A percentile compares a stretch with the other conserved stretches of the same genome.
phyloP scores from a whole-genome alignment of 768 basidiomycete genomes.

The Russula brevipes region DNA sequence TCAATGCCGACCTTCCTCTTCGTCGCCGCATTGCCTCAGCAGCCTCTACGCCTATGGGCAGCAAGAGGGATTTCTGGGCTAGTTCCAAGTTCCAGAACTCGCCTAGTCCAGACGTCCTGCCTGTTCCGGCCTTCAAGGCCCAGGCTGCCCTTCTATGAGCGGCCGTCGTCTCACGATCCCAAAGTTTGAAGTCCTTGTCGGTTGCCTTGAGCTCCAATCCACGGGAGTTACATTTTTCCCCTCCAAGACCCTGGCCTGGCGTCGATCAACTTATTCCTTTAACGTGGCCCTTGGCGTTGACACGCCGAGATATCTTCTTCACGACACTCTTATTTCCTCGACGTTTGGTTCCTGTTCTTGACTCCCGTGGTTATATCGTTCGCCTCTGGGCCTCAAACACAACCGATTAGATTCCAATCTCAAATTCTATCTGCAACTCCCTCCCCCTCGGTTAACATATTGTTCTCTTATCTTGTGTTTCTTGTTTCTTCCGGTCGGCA shows the following conservation, averaged over 20 bases:
- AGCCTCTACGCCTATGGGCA: constrained; percentile 16
- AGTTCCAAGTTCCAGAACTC: constrained; percentile 84
- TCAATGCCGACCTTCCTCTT: constrained; percentile 31
- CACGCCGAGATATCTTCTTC: constrained; percentile 24
- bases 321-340: constrained; percentile 43
- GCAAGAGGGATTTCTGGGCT: constrained; percentile 50
- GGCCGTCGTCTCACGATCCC: background rate
- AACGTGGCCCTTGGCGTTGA: constrained; percentile 25
- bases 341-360: constrained; percentile 33
- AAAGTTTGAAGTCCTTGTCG: constrained; percentile 35
- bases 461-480: constrained; percentile 26
- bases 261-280: constrained; percentile 34
- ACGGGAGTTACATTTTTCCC: constrained; percentile 27
- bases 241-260: constrained; percentile 31
- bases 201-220: constrained; percentile 37
- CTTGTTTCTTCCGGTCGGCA: constrained; percentile 27
- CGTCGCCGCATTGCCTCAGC: constrained; percentile 21
- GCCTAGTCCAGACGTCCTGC: constrained; percentile 76
- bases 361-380: constrained; percentile 22
- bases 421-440: constrained; percentile 25
- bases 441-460: constrained; percentile 27
- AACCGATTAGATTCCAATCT: constrained; percentile 28
- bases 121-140: constrained; percentile 53
- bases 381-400: constrained; percentile 32
- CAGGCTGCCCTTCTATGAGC: constrained; percentile 25